phyloP scores from a whole-genome alignment of 2,329 filamentous ascomycete species.

The Diaporthe ampelina region DNA sequence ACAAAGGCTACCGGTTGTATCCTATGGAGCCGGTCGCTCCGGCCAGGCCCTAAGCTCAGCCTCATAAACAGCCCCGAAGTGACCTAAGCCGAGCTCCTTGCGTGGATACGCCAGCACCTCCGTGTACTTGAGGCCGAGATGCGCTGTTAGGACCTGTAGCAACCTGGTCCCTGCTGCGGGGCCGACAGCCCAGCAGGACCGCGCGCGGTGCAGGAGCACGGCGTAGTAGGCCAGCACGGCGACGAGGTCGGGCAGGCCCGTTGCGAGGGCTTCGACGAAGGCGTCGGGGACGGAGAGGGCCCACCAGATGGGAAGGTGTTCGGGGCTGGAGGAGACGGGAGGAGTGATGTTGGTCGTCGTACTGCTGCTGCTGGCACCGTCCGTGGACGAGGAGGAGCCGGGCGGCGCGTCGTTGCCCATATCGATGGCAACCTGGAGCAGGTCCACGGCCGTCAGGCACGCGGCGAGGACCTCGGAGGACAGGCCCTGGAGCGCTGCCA shows the following conservation, averaged over 20 bases:
- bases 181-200: conserved; percentile 19
- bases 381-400: neutral
- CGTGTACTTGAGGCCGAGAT: conserved; percentile 16
- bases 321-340: neutral
- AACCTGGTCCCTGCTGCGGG: conserved; percentile 8
- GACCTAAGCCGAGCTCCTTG: conserved; percentile 10
- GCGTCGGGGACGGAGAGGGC: conserved; percentile 14
- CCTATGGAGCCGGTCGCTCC: neutral
- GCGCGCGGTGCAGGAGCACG: conserved; percentile 13
- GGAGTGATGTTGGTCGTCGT: no score
- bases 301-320: conserved; percentile 22
- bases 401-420: neutral
- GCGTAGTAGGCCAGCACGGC: conserved; percentile 33
- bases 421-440: conserved; percentile 24
- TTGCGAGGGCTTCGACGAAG: conserved; percentile 18
- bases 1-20: neutral
- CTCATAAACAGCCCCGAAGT: conserved; percentile 13
- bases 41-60: neutral
- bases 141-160: conserved; percentile 15
- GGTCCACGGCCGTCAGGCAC: conserved; percentile 23
- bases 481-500: conserved; percentile 18
- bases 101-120: conserved; percentile 14
- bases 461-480: conserved; percentile 15
- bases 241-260: conserved; percentile 22
- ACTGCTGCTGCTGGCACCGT: neutral